Percentiles rank a stretch among this genome's conserved stretches.
Conservation (phyloP, 306 rosid species). For the Vigna hirtella region DNA sequence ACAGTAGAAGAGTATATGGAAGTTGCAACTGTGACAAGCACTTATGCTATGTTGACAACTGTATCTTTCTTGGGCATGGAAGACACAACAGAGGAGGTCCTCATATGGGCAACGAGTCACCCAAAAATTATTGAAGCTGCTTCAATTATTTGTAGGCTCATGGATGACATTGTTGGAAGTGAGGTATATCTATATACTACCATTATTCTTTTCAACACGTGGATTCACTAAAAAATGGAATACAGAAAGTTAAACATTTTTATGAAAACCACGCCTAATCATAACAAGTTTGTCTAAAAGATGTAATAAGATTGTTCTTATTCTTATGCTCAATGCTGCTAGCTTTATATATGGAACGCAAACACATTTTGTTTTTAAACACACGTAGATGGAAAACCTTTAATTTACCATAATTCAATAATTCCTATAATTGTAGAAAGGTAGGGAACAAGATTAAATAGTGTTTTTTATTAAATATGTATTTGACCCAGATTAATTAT, state of each 20-base stretch:
- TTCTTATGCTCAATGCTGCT: not conserved
- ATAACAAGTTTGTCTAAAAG: too few species aligned
- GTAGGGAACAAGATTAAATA: not conserved
- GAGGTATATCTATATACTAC: not conserved
- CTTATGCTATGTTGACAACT: not conserved
- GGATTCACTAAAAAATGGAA: too few species aligned
- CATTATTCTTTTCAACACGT: not conserved
- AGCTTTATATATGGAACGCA: not conserved
- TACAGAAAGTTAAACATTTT: too few species aligned
- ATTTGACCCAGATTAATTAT: too few species aligned
- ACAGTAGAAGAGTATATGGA: conserved; percentile 24
- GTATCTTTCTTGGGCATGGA: conserved; percentile 19
- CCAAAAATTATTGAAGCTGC: conserved; percentile 17
- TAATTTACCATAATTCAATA: too few species aligned
- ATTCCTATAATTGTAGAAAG: too few species aligned
- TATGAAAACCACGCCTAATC: too few species aligned
- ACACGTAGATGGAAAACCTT: too few species aligned
- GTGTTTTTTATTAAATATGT: not conserved
- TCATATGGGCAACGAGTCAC: conserved; percentile 3
- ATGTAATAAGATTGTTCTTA: too few species aligned
- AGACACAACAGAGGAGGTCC: not conserved
- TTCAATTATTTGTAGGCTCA: not conserved
- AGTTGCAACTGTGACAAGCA: not conserved
- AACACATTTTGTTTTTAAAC: too few species aligned
- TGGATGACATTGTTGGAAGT: conserved; percentile 5